Conservation (phyloP, 1,284 basidiomycete genomes). For the Psilocybe mexicana region DNA sequence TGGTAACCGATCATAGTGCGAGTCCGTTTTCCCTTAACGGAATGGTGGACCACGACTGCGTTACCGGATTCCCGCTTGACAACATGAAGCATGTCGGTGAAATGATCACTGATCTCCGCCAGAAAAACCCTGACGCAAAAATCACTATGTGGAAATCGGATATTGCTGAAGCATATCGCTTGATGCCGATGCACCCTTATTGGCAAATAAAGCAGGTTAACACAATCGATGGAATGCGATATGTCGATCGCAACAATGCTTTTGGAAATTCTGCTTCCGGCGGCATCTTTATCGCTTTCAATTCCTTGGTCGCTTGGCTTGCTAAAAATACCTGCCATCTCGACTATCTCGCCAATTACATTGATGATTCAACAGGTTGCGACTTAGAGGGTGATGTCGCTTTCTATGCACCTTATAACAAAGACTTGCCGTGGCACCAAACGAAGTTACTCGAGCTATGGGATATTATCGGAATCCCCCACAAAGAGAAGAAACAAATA, state of each 20-base stretch:
- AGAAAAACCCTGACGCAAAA: not conserved
- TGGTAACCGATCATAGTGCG: slow-evolving; percentile 33
- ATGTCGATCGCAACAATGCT: slow-evolving; percentile 32
- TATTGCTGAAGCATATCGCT: slow-evolving; percentile 36
- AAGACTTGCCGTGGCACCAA: slow-evolving; percentile 25
- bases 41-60: slow-evolving; percentile 29
- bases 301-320: slow-evolving; percentile 29
- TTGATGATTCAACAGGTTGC: slow-evolving; percentile 30
- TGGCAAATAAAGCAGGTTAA: slow-evolving; percentile 48
- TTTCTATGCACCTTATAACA: slow-evolving; percentile 31
- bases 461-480: slow-evolving; percentile 34
- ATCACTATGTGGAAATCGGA: slow-evolving; percentile 28
- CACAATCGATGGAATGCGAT: slow-evolving; percentile 21
- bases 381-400: slow-evolving; percentile 14
- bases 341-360: slow-evolving; percentile 20
- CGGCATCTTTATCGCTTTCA: slow-evolving; percentile 23
- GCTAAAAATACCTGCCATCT: slow-evolving; percentile 19
- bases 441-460: slow-evolving; percentile 27
- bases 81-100: slow-evolving; percentile 23
- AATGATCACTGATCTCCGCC: slow-evolving; percentile 13
- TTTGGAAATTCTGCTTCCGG: slow-evolving; percentile 27
- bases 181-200: slow-evolving; percentile 35
- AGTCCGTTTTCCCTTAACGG: slow-evolving; percentile 37
- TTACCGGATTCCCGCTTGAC: slow-evolving; percentile 14
- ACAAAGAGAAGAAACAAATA: slow-evolving; percentile 33